These are phyloP conservation scores for Apiospora phragmitis DNA, from an alignment of 2,329 filamentous ascomycete genomes.

Conservation along the genomic window DNA sequence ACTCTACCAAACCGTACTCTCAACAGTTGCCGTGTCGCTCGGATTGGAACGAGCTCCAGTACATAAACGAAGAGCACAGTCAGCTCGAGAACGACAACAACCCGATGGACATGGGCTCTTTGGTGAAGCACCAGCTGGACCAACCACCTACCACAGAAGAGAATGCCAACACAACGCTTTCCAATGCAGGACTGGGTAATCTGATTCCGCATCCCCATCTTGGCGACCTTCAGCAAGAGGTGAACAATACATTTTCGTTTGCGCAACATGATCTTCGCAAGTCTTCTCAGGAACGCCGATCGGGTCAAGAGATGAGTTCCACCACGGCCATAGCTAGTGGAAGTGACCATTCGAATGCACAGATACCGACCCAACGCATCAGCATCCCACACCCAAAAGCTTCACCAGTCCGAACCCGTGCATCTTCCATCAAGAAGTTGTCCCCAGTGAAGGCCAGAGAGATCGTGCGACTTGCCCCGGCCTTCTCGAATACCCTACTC, in stretches of 20 bases:
- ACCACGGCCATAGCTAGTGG: neutral
- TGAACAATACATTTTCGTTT: neutral
- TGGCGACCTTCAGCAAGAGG: neutral
- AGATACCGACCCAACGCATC: too few species aligned
- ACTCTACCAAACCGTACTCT: neutral
- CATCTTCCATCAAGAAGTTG: neutral
- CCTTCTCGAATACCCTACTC: neutral
- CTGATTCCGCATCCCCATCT: neutral
- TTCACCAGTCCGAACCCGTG: neutral
- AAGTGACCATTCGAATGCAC: neutral
- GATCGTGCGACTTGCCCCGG: neutral
- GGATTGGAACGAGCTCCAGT: neutral
- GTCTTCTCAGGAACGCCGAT: neutral
- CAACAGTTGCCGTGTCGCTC: neutral
- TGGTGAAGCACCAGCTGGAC: neutral
- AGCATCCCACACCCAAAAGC: neutral
- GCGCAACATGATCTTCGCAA: neutral
- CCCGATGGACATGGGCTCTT: neutral
- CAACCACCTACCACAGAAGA: neutral
- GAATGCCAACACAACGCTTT: neutral
- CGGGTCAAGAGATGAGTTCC: neutral
- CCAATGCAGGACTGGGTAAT: neutral
- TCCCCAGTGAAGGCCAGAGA: neutral
- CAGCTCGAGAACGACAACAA: neutral
- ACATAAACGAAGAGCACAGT: neutral